Evolutionary conservation across 768 basidiomycete genomes (phyloP).

Genomic region (Termitomyces sp.): DNA sequence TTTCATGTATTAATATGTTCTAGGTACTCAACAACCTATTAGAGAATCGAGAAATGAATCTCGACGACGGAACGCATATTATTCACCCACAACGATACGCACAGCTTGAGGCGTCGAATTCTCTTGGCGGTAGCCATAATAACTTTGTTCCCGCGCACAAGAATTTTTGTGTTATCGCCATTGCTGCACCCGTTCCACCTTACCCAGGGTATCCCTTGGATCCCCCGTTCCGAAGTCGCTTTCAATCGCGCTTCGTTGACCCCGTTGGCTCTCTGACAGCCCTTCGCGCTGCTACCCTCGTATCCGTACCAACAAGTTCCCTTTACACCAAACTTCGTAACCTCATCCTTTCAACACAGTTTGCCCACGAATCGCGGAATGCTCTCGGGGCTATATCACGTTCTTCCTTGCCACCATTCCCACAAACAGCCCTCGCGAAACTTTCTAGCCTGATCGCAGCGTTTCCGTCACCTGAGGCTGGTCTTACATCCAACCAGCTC

Average conservation of each 20-base stretch:
- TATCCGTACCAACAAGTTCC: conserved; percentile 11
- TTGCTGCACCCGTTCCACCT: conserved; percentile 66
- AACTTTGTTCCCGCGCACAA: conserved; percentile 63
- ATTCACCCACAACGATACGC: conserved; percentile 60
- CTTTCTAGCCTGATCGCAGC: conserved; percentile 38
- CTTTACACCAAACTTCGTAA: conserved; percentile 47
- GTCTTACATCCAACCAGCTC: conserved; percentile 44
- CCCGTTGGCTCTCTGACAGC: conserved; percentile 49
- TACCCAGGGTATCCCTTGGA: conserved; percentile 65
- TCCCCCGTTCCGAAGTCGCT: conserved; percentile 67
- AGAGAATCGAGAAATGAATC: conserved; percentile 73
- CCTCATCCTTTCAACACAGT: conserved; percentile 60
- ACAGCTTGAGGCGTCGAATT: conserved; percentile 37
- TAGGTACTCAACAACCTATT: conserved; percentile 63
- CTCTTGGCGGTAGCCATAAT: conserved; percentile 33
- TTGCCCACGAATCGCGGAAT: conserved; percentile 56
- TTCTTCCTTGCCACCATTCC: conserved; percentile 56
- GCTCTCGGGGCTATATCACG: conserved; percentile 51
- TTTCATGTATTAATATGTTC: not conserved
- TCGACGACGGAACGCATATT: conserved; percentile 70
- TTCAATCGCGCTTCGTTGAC: conserved; percentile 66
- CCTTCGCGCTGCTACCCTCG: conserved; percentile 23
- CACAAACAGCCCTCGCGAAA: conserved; percentile 59
- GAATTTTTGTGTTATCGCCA: conserved; percentile 67
- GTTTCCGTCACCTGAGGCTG: conserved; percentile 44